phyloP scores from a whole-genome alignment of 2,329 filamentous ascomycete genomes.

The Dothiorella sarmentorum region DNA sequence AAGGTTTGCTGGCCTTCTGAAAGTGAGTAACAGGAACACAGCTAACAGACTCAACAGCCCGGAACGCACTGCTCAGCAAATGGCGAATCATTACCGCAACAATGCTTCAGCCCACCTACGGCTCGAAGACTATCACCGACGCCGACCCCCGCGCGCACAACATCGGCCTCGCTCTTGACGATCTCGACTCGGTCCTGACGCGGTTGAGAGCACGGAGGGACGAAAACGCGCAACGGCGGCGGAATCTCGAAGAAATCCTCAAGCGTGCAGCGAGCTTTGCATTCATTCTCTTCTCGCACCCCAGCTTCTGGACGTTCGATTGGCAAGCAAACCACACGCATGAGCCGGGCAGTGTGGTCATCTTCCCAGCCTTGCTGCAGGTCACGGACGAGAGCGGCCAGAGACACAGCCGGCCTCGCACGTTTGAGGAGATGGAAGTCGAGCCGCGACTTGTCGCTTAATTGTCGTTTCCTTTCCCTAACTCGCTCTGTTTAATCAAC shows the following conservation, averaged over 20 bases:
- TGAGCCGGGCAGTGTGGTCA: conserved; percentile 28
- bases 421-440: conserved; percentile 23
- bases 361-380: conserved; percentile 32
- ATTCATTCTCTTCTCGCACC: conserved; percentile 37
- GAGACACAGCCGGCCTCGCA: conserved; percentile 26
- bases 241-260: conserved; percentile 35
- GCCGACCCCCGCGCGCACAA: conserved; percentile 28
- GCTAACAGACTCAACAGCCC: conserved; percentile 20
- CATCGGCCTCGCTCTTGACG: conserved; percentile 24
- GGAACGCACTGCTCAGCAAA: conserved; percentile 23
- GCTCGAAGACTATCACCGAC: conserved; percentile 25
- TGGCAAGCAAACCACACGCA: conserved; percentile 24
- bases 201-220: conserved; percentile 20
- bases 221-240: conserved; percentile 27
- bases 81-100: conserved; percentile 34
- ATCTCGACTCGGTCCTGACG: conserved; percentile 29
- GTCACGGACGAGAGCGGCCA: conserved; percentile 30
- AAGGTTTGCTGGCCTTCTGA: background rate
- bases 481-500: no score
- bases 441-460: background rate
- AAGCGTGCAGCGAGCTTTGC: conserved; percentile 33
- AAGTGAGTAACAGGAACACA: background rate
- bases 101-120: conserved; percentile 29
- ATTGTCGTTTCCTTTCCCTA: background rate
- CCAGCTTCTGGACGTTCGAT: conserved; percentile 32